phyloP scores from a whole-genome alignment of 805 yeast genomes.

The Suhomyces tanzawaensis region DNA sequence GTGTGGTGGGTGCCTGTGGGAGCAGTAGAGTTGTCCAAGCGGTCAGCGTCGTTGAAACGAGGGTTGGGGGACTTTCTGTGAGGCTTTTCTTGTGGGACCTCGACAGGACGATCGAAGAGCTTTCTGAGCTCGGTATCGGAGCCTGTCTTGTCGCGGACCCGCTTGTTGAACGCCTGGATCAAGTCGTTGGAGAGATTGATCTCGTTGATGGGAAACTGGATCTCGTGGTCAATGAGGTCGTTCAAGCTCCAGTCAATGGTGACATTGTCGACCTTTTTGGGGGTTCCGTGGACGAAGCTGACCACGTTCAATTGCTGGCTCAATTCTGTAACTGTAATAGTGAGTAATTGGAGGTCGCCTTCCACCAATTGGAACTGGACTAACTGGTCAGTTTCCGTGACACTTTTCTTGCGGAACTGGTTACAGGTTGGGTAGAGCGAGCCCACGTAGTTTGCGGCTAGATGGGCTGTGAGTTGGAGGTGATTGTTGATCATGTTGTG shows the following conservation, averaged over 20 bases:
- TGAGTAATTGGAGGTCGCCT: constrained; percentile 6
- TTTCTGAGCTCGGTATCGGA: constrained; percentile 4
- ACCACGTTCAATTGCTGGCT: constrained; percentile 8
- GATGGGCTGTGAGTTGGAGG: constrained; percentile 20
- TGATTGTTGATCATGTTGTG: constrained; percentile 15
- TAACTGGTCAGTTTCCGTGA: constrained; percentile 7
- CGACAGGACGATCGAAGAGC: constrained; percentile 1
- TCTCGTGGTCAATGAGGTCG: constrained; percentile 12
- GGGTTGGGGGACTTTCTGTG: constrained; percentile 5
- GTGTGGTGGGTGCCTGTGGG: neutral
- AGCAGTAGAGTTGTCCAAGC: neutral
- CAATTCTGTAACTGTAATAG: constrained; percentile 10
- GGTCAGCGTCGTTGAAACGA: constrained; percentile 5
- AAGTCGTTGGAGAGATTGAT: constrained; percentile 18
- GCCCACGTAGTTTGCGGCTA: constrained; percentile 21
- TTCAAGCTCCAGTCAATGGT: constrained; percentile 22
- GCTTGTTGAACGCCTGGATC: constrained; percentile 19
- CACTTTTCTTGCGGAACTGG: constrained; percentile 7
- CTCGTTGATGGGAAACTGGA: constrained; percentile 23
- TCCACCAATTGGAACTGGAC: constrained; percentile 14
- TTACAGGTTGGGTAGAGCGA: constrained; percentile 9
- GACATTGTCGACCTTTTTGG: constrained; percentile 17
- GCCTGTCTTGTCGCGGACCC: constrained; percentile 4
- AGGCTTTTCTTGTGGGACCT: neutral
- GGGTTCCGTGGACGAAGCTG: constrained; percentile 9